A percentile compares a stretch with the other conserved stretches of the same genome.
phyloP scores from a whole-genome alignment of 129 eudicot genomes.

The Chrysanthemum lavandulifolium region DNA sequence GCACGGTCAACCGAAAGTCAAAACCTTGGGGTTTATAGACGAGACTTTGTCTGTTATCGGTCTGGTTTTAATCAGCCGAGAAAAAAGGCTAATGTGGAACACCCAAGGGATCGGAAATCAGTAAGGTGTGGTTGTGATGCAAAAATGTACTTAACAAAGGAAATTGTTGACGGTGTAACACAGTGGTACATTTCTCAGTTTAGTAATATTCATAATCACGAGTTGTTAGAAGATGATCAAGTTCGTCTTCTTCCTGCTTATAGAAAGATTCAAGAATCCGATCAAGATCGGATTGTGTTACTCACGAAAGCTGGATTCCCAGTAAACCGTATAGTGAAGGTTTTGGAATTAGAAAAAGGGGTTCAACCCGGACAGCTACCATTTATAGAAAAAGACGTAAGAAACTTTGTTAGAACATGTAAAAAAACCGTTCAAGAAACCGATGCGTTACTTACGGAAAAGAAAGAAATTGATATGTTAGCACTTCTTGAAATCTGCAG shows the following conservation, averaged over 20 bases:
- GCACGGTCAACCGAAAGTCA: conserved; percentile 83
- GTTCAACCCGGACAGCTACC: conserved; percentile 83
- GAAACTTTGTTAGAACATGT: conserved; percentile 71
- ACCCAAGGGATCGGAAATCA: conserved; percentile 74
- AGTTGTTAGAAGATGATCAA: conserved; percentile 75
- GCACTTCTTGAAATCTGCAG: conserved; percentile 63
- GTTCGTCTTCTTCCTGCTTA: conserved; percentile 77
- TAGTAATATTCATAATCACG: conserved; percentile 78
- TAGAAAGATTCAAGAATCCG: conserved; percentile 72
- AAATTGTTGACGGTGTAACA: conserved; percentile 51
- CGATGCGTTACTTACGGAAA: conserved; percentile 64
- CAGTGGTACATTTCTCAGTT: conserved; percentile 77
- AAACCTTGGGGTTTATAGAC: conserved; percentile 67
- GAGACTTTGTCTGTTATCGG: conserved; percentile 78
- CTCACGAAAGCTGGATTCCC: conserved; percentile 82
- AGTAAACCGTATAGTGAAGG: conserved; percentile 67
- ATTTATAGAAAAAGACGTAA: conserved; percentile 72
- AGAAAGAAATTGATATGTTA: conserved; percentile 59
- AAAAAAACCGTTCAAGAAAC: conserved; percentile 76
- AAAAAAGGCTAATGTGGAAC: conserved; percentile 78
- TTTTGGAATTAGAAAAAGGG: conserved; percentile 66
- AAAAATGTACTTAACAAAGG: conserved; percentile 68
- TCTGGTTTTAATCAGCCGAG: conserved; percentile 79
- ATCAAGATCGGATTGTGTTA: conserved; percentile 77
- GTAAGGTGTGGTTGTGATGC: conserved; percentile 85